Conservation (phyloP, 208 protist species). For the Lotmaria passim region DNA sequence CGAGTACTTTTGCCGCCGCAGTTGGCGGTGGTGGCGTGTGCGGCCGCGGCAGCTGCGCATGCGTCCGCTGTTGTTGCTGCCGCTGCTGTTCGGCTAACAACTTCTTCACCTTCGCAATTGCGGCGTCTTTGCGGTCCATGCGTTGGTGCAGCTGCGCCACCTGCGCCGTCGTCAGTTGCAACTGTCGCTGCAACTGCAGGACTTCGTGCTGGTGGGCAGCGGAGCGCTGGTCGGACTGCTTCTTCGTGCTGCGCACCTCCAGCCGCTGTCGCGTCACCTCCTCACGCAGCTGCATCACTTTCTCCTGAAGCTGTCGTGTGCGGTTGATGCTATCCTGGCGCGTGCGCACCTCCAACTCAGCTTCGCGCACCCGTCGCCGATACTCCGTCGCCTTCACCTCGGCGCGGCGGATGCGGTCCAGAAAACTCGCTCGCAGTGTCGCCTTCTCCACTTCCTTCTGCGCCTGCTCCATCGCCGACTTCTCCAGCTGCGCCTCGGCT, state of each 20-base stretch:
- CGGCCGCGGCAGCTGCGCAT: neutral
- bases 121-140: slow-evolving; percentile 19
- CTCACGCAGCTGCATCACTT: slow-evolving; percentile 47
- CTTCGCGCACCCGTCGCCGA: slow-evolving; percentile 44
- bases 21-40: neutral
- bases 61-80: slow-evolving; percentile 12
- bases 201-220: slow-evolving; percentile 58
- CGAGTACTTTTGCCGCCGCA: neutral
- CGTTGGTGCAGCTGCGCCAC: slow-evolving; percentile 27
- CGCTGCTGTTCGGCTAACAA: slow-evolving; percentile 38
- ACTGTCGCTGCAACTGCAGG: slow-evolving; percentile 49
- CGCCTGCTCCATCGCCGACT: slow-evolving; percentile 45
- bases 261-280: slow-evolving; percentile 53
- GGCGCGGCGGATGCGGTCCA: slow-evolving; percentile 47
- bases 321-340: slow-evolving; percentile 33
- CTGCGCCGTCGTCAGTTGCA: slow-evolving; percentile 43
- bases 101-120: slow-evolving; percentile 29
- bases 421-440: slow-evolving; percentile 38
- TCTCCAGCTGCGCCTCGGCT: slow-evolving; percentile 50
- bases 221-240: slow-evolving; percentile 35
- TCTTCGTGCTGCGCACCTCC: slow-evolving; percentile 40
- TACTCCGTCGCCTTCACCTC: slow-evolving; percentile 51
- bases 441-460: slow-evolving; percentile 47
- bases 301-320: slow-evolving; percentile 47
- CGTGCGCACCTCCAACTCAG: slow-evolving; percentile 33